Evolutionary conservation across 352 stramenopile species (phyloP).

Genomic region (Globisporangium barbulae): DNA sequence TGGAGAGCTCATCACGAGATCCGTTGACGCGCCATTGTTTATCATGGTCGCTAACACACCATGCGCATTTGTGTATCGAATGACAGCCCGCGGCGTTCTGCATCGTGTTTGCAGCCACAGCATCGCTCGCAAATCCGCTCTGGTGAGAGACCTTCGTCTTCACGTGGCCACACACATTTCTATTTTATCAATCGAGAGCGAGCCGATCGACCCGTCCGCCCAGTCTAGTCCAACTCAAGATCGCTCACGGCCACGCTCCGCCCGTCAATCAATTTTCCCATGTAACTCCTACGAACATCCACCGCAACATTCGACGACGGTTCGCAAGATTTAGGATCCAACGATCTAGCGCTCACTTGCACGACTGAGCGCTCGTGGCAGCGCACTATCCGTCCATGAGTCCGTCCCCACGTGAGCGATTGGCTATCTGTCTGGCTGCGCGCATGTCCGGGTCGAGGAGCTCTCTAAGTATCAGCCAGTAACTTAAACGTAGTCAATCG

Average conservation of each 20-base stretch:
- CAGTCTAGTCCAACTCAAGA: neutral
- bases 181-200: constrained; percentile 5
- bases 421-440: too few relatives aligned
- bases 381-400: neutral
- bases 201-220: neutral
- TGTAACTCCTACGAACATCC: constrained; percentile 4
- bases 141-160: constrained; percentile 28
- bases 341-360: neutral
- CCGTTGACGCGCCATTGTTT: neutral
- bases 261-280: neutral
- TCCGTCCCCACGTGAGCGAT: too few relatives aligned
- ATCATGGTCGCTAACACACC: neutral
- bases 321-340: neutral
- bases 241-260: neutral
- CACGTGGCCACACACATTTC: too few relatives aligned
- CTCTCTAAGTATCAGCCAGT: constrained; percentile 7
- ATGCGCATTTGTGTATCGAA: constrained; percentile 6
- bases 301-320: neutral
- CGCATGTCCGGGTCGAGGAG: neutral
- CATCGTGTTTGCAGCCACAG: constrained; percentile 64
- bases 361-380: neutral
- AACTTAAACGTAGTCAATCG: constrained; percentile 21
- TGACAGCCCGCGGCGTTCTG: constrained; percentile 58
- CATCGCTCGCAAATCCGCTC: constrained; percentile 52
- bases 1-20: neutral